These are phyloP conservation scores for Xylaria venustula DNA, from an alignment of 495 filamentous ascomycete genomes.

Conservation along the genomic window DNA sequence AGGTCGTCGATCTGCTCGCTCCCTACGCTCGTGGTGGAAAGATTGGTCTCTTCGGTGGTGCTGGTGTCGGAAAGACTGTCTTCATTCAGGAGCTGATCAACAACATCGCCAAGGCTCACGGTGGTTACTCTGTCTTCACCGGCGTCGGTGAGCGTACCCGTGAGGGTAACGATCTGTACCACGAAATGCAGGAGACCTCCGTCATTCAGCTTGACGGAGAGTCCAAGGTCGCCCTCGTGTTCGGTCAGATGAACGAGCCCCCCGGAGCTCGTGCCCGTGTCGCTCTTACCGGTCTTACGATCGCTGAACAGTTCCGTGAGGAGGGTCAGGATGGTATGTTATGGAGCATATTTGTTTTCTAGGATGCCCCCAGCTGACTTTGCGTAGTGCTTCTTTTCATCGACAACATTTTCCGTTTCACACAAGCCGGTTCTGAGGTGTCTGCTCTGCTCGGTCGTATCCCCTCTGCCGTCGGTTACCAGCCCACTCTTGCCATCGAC, in stretches of 20 bases:
- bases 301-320: slow-evolving; percentile 96
- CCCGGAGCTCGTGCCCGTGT: slow-evolving; percentile 99
- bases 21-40: slow-evolving; percentile 99
- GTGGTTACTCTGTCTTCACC: slow-evolving; percentile 99
- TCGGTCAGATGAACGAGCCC: slow-evolving; percentile 99
- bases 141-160: slow-evolving; percentile 99
- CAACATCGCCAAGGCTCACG: slow-evolving; percentile 99
- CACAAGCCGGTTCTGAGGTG: slow-evolving; percentile 99
- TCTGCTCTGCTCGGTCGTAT: slow-evolving; percentile 99
- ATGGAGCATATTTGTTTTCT: slow-evolving; percentile 11
- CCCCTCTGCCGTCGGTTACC: slow-evolving; percentile 99
- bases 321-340: slow-evolving; percentile 96
- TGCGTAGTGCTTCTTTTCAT: slow-evolving; percentile 88
- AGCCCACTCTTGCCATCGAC: slow-evolving; percentile 98
- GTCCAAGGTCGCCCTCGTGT: slow-evolving; percentile 98
- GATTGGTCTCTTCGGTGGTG: slow-evolving; percentile 99
- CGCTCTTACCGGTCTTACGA: slow-evolving; percentile 86
- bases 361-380: slow-evolving; percentile 8
- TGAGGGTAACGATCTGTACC: slow-evolving; percentile 99
- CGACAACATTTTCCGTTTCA: slow-evolving; percentile 99
- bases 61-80: slow-evolving; percentile 99
- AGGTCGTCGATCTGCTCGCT: slow-evolving; percentile 97
- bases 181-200: slow-evolving; percentile 99
- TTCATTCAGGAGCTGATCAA: slow-evolving; percentile 99
- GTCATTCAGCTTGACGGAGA: slow-evolving; percentile 99